Evolutionary conservation across 345 rosid species (phyloP), one percentile per base, ranked within the genome.

Genomic region (Barbarea vulgaris): DNA sequence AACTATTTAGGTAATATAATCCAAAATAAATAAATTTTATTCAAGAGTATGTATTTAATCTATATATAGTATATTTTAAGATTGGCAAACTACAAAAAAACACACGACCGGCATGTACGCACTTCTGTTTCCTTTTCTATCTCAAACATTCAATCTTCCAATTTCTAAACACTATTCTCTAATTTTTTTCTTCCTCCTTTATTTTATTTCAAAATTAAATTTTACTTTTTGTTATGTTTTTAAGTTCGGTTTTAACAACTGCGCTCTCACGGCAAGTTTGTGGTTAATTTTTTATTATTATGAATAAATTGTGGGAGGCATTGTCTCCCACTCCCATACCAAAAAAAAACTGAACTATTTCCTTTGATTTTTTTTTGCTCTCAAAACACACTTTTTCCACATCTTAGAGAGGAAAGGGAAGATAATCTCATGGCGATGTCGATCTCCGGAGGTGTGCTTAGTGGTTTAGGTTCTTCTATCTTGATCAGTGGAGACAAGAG

Each of bases 401-500:
- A 24, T 50, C 34, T 48, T 58, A 48, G 18, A 47, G 30, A 75
- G 22, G 34, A 25, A 14, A 62, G 9, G 1, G 5, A 42, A 25
- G 8, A 42, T n/a, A 61, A 15, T 24, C 14, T 25, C 36, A 62
- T 62, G 67, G 22, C 67, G 15, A 63, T 69, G 17, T 69, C 80
- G 9, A 69, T 62, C 33, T 53, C 80, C 3, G 80, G 75, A 63
- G 66, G 44, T 44, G 44, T 63, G 18, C n/a, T 76, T 63, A 63
- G 18, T 63, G 75, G 75, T 39, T n/a, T 69, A 1, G 33, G 75
- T 56, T 69, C 80, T 9, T 53, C 70, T 5, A 54, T 63, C 11
- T 21, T 69, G 57, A 63, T 53, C 24, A 69, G 8, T 2, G 30
- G 59, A 62, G 58, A 65, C 25, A 69, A 76, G 42, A 44, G 52